A percentile compares a stretch with the other conserved stretches of the same genome.
phyloP scores from a whole-genome alignment of 345 rosid genomes.

The Heritiera littoralis region DNA sequence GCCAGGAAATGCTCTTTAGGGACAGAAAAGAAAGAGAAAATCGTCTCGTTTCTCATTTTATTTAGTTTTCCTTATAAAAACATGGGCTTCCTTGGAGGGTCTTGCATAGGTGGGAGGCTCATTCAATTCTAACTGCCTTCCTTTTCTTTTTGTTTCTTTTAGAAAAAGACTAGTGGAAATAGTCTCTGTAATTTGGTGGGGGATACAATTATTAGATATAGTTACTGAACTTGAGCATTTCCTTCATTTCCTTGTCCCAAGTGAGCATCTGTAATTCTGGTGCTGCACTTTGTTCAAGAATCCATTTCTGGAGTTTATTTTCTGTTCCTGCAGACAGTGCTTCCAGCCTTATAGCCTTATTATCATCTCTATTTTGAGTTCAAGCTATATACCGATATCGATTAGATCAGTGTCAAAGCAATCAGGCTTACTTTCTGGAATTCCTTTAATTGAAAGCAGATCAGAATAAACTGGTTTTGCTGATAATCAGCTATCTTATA shows the following conservation, averaged over 20 bases:
- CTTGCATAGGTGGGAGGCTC: conserved; percentile 29
- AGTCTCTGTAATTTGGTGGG: conserved; percentile 27
- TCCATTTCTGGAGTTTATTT: background rate
- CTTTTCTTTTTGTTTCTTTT: background rate
- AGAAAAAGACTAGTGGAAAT: conserved; percentile 13
- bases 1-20: conserved; percentile 31
- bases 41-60: no score
- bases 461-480: background rate
- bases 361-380: background rate
- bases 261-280: conserved; percentile 46
- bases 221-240: conserved; percentile 30
- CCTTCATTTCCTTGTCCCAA: conserved; percentile 27
- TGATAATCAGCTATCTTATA: background rate
- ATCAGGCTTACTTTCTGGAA: background rate
- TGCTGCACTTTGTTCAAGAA: conserved; percentile 21
- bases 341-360: background rate
- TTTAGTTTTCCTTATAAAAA: no score
- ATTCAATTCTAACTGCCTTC: conserved; percentile 29
- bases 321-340: background rate
- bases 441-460: background rate
- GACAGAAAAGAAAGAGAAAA: conserved; percentile 7
- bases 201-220: conserved; percentile 25
- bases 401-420: background rate
- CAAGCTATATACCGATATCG: background rate
- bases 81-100: conserved; percentile 13